Evolutionary conservation across 2,329 filamentous ascomycete genomes (phyloP).

Genomic region (Penicillium sp.): DNA sequence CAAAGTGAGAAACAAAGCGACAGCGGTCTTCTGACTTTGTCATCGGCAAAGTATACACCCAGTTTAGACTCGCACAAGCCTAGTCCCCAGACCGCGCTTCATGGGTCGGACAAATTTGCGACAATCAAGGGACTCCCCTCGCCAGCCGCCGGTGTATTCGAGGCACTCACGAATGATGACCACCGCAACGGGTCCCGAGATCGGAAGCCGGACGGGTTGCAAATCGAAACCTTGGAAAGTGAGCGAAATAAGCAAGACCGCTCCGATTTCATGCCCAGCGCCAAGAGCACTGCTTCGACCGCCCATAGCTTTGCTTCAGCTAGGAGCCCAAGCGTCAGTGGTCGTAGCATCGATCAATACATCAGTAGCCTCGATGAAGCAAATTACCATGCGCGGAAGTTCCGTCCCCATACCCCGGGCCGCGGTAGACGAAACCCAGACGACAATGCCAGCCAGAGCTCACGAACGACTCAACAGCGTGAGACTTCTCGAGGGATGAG

Average conservation of each 20-base stretch:
- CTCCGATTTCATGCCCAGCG: slow-evolving; percentile 51
- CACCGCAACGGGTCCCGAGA: slow-evolving; percentile 62
- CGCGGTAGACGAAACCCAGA: slow-evolving; percentile 50
- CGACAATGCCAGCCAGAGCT: slow-evolving; percentile 46
- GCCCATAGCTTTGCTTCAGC: slow-evolving; percentile 48
- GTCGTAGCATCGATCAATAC: slow-evolving; percentile 72
- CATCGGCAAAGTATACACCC: slow-evolving; percentile 47
- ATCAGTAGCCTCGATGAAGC: slow-evolving; percentile 82
- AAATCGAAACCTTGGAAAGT: slow-evolving; percentile 57
- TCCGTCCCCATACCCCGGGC: slow-evolving; percentile 46
- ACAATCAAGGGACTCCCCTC: slow-evolving; percentile 61
- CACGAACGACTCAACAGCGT: slow-evolving; percentile 50
- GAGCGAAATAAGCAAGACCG: slow-evolving; percentile 53
- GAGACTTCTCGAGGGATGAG: slow-evolving; percentile 66
- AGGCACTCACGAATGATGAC: slow-evolving; percentile 58
- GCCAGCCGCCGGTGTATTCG: slow-evolving; percentile 62
- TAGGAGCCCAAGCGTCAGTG: slow-evolving; percentile 57
- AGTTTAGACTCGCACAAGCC: slow-evolving; percentile 36
- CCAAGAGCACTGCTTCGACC: slow-evolving; percentile 38
- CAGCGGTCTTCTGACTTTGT: slow-evolving; percentile 37
- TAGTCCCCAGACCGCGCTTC: slow-evolving; percentile 61
- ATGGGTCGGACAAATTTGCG: slow-evolving; percentile 61
- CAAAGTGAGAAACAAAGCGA: slow-evolving; percentile 34
- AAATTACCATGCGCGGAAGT: slow-evolving; percentile 56
- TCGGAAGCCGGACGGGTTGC: slow-evolving; percentile 72